These are phyloP conservation scores for Phytophthora melonis DNA, from an alignment of 352 stramenopile species.

Conservation along the genomic window DNA sequence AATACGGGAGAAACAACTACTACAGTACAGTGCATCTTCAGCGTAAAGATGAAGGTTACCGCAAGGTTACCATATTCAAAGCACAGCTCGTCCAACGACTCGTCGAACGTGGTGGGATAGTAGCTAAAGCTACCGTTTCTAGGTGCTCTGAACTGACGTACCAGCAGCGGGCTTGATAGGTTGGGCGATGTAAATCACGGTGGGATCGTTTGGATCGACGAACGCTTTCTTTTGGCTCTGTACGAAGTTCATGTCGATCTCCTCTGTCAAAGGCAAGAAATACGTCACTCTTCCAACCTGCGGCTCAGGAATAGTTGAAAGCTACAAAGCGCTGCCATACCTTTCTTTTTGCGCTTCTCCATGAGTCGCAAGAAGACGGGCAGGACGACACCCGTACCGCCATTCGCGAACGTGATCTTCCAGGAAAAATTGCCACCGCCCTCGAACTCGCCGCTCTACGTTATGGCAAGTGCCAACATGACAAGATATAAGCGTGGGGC, in stretches of 20 bases:
- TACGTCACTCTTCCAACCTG: not conserved
- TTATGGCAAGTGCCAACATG: not conserved
- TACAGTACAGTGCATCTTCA: too few species aligned
- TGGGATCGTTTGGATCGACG: conserved; percentile 89
- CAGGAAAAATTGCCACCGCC: conserved; percentile 56
- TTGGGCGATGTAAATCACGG: conserved; percentile 85
- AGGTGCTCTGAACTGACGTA: not conserved
- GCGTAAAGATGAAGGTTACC: too few species aligned
- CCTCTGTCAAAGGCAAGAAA: conserved; percentile 41
- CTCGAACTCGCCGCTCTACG: conserved; percentile 41
- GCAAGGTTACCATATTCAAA: too few species aligned
- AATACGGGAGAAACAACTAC: too few species aligned
- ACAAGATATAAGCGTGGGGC: not conserved
- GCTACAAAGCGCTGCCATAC: conserved; percentile 15
- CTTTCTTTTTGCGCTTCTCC: conserved; percentile 84
- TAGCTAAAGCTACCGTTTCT: not conserved
- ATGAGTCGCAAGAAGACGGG: conserved; percentile 85
- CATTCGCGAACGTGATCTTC: conserved; percentile 89
- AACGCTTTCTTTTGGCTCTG: conserved; percentile 86
- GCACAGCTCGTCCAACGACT: too few species aligned
- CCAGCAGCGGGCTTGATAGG: conserved; percentile 43
- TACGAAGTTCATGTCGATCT: conserved; percentile 77
- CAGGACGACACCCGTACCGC: conserved; percentile 83
- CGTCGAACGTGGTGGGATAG: too few species aligned
- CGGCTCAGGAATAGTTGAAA: not conserved